Evolutionary conservation across 202 grass and related monocot genomes (phyloP), one percentile per base, ranked within the genome.

Genomic region (Cymbopogon flexuosus): DNA sequence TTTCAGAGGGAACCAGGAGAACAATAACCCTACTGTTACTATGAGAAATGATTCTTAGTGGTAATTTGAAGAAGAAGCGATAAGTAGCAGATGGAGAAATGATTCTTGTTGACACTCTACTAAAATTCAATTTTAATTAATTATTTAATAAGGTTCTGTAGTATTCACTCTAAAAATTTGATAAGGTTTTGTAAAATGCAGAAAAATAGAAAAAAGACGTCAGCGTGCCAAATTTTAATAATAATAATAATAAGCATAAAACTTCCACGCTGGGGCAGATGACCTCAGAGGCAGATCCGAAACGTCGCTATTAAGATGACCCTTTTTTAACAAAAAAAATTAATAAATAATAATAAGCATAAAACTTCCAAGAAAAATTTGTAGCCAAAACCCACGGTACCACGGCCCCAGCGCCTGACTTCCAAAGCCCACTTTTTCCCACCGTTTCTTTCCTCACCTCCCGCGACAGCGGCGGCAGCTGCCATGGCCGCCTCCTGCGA

Each of bases 401-500:
- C 66, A 57, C 45, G 49, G 61, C 15, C 79, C 59, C 79, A 78
- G 56, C n/a, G 22, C 14, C 14, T 66, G 80, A 41, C 46, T 57
- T 66, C 67, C 70, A 72, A 62, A 73, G 72, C 63, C 49, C 4
- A 30, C 36, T 58, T 34, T 43, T 80, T 74, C 78, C 58, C 84
- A 75, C 43, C 36, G 39, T 72, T 72, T 35, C 69, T 11, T 62
- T 71, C 63, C 72, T 15, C 51, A 65, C 43, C 47, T 63, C 59
- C 60, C 52, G 63, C 69, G 5, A 23, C 31, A 68, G 40, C 72
- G 72, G 57, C 49, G 5, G 15, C 62, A 41, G 72, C 79, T 29
- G 73, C 61, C 87, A 89, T 85, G 87, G 81, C 87, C 72, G 84
- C 73, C 85, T 73, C 92, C 73, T 31, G 74, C 62, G 92, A 87